These are phyloP conservation scores for Neocatenulostroma microsporum DNA, from an alignment of 2,329 filamentous ascomycete species.

Conservation along the genomic window DNA sequence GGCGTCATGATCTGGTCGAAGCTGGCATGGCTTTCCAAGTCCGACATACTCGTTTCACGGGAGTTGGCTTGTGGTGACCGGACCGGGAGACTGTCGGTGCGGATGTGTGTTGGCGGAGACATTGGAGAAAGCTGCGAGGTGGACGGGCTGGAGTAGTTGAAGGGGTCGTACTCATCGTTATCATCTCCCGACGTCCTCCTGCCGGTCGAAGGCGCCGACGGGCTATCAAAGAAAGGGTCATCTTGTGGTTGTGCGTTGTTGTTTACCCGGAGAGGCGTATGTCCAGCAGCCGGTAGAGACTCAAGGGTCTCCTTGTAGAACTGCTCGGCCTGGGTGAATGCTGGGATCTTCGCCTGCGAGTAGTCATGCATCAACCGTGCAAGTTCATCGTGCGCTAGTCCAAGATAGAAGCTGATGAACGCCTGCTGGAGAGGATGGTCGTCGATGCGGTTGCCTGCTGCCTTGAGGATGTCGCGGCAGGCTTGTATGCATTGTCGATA, in stretches of 20 bases:
- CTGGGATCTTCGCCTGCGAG: slow-evolving; percentile 37
- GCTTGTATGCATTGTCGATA: slow-evolving; percentile 27
- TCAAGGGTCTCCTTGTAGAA: slow-evolving; percentile 28
- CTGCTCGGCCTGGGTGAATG: slow-evolving; percentile 35
- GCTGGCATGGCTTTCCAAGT: slow-evolving; percentile 24
- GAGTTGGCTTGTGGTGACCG: slow-evolving; percentile 12
- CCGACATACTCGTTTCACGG: slow-evolving; percentile 8
- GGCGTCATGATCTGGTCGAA: slow-evolving; percentile 25
- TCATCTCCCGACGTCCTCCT: not conserved
- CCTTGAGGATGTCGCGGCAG: slow-evolving; percentile 21
- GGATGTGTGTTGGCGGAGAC: slow-evolving; percentile 2
- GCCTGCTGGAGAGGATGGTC: slow-evolving; percentile 16
- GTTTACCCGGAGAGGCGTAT: too few relatives aligned
- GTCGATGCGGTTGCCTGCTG: slow-evolving; percentile 4
- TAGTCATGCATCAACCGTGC: slow-evolving; percentile 40
- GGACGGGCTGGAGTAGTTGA: slow-evolving; percentile 7
- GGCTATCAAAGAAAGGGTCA: slow-evolving; percentile 1
- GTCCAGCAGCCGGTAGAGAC: slow-evolving; percentile 11
- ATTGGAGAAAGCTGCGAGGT: slow-evolving; percentile 1
- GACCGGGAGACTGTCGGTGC: not conserved
- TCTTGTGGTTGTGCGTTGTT: too few relatives aligned
- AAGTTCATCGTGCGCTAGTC: slow-evolving; percentile 40
- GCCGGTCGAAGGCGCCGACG: too few relatives aligned
- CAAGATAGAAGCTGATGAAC: slow-evolving; percentile 42
- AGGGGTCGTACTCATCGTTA: slow-evolving; percentile 4